Percentiles rank a stretch among this genome's conserved stretches.
phyloP scores from a whole-genome alignment of 805 yeast genomes.

The Metschnikowia orientalis region DNA sequence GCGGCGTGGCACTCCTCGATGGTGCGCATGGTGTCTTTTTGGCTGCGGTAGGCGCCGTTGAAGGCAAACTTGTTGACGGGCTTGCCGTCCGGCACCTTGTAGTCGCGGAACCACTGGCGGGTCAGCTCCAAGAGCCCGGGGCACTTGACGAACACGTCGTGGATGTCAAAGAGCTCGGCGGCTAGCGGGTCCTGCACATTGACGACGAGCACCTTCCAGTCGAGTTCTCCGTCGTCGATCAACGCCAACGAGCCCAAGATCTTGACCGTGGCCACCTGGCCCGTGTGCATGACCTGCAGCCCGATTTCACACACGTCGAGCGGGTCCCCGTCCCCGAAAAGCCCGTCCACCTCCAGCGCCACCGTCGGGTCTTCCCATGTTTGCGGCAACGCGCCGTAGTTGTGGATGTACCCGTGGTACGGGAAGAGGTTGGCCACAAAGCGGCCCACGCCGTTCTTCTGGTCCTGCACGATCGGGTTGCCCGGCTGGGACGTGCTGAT shows the following conservation, averaged over 20 bases:
- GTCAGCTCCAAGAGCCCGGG: conserved; percentile 94
- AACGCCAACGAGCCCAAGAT: conserved; percentile 92
- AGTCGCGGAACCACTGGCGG: conserved; percentile 96
- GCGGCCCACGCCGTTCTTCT: conserved; percentile 94
- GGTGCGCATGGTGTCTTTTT: conserved; percentile 79
- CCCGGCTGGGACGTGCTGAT: conserved; percentile 77
- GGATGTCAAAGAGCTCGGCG: conserved; percentile 78
- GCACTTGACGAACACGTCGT: conserved; percentile 82
- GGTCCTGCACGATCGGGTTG: conserved; percentile 96
- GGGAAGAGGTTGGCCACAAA: conserved; percentile 98
- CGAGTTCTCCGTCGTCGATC: conserved; percentile 87
- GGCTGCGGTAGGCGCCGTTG: conserved; percentile 87
- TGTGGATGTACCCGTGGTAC: conserved; percentile 96
- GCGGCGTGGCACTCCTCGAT: conserved; percentile 79
- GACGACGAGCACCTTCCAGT: conserved; percentile 89
- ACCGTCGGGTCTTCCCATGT: conserved; percentile 77
- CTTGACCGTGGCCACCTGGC: conserved; percentile 82
- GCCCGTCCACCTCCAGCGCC: conserved; percentile 42
- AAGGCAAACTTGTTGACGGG: conserved; percentile 96
- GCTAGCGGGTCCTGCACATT: conserved; percentile 84
- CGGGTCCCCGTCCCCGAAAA: conserved; percentile 89
- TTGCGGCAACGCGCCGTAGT: conserved; percentile 98
- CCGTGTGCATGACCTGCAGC: conserved; percentile 57
- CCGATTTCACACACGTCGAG: conserved; percentile 93
- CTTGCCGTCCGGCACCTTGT: conserved; percentile 97